Evolutionary conservation across 441 rosid genomes (phyloP).

Genomic region (Biscutella laevigata): DNA sequence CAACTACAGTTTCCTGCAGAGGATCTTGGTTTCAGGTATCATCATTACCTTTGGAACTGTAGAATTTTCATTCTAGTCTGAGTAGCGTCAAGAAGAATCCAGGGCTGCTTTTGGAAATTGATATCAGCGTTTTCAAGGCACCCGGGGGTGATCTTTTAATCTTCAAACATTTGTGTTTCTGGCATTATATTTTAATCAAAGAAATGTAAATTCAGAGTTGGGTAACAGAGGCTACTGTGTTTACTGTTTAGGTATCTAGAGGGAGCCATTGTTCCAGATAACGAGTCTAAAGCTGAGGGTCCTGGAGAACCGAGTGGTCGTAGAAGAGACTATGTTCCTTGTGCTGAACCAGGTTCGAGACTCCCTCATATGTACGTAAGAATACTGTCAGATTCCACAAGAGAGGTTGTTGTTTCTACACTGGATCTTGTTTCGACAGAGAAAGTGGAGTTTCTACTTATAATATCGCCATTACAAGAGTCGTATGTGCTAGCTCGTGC

Average conservation of each 20-base stretch:
- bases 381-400: slow-evolving; percentile 32
- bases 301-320: slow-evolving; percentile 53
- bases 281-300: slow-evolving; percentile 15
- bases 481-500: slow-evolving; percentile 49
- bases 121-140: not conserved
- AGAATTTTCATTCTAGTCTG: not conserved
- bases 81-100: not conserved
- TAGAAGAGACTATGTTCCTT: slow-evolving; percentile 76
- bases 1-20: slow-evolving; percentile 97
- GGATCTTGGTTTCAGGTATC: slow-evolving; percentile 96
- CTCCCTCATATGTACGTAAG: slow-evolving; percentile 71
- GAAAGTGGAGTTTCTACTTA: slow-evolving; percentile 72
- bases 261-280: slow-evolving; percentile 72
- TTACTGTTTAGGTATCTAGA: slow-evolving; percentile 47
- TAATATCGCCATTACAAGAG: slow-evolving; percentile 51
- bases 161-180: slow-evolving; percentile 4
- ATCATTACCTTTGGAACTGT: not conserved
- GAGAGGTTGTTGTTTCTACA: slow-evolving; percentile 50
- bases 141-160: not conserved
- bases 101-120: not conserved
- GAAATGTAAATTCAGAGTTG: not conserved
- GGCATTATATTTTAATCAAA: not conserved
- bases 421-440: slow-evolving; percentile 58
- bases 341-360: slow-evolving; percentile 76
- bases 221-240: slow-evolving; percentile 7